Evolutionary conservation across 352 stramenopile species (phyloP).

Genomic region (Globisporangium cylindrosporum): DNA sequence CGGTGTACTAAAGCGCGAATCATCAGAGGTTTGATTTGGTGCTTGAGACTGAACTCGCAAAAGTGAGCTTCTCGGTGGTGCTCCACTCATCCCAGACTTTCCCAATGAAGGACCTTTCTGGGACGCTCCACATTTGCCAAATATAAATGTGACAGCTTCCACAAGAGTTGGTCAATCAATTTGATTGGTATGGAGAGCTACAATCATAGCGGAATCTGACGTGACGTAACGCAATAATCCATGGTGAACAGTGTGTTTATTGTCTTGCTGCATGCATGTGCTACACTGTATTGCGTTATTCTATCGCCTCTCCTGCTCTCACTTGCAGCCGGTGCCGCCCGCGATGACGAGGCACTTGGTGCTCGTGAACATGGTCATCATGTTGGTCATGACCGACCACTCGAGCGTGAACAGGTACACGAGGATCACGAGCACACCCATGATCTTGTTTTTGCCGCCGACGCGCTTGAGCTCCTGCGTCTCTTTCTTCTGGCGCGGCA

Average conservation of each 20-base stretch:
- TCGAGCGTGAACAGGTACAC: slow-evolving; percentile 23
- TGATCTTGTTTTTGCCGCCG: slow-evolving; percentile 15
- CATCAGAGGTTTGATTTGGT: no score
- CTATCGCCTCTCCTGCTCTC: neutral
- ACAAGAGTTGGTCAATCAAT: neutral
- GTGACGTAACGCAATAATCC: neutral
- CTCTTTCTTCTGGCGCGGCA: slow-evolving; percentile 26
- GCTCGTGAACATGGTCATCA: slow-evolving; percentile 28
- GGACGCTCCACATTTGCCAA: neutral
- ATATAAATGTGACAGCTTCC: neutral
- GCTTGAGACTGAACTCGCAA: neutral
- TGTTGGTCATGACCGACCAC: slow-evolving; percentile 36
- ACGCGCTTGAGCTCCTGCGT: slow-evolving; percentile 19
- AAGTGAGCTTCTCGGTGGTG: neutral
- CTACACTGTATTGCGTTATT: neutral
- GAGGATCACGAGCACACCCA: slow-evolving; percentile 11
- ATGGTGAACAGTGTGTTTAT: neutral
- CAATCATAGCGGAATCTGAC: neutral
- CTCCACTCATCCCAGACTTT: neutral
- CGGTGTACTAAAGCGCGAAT: neutral
- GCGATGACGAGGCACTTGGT: slow-evolving; percentile 29
- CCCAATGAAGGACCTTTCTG: neutral
- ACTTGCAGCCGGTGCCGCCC: slow-evolving; percentile 22
- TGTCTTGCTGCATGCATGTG: neutral
- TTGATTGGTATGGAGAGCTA: neutral